These are phyloP conservation scores for Botrytis tulipae DNA, from an alignment of 2,329 filamentous ascomycete species.

Conservation along the genomic window DNA sequence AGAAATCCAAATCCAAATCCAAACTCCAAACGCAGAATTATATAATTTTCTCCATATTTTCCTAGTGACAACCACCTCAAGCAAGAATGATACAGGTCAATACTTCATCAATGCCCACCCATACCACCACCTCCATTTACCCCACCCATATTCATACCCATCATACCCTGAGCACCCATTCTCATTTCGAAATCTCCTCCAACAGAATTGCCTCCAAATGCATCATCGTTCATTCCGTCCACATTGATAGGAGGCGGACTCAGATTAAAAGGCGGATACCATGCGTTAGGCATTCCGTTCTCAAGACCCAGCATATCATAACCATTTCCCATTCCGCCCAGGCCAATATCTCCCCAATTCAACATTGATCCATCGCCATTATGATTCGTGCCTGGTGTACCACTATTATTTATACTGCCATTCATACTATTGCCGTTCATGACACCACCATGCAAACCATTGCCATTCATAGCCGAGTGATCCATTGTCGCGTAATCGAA, in stretches of 20 bases:
- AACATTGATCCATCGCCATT: conserved; percentile 20
- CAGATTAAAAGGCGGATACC: conserved; percentile 93
- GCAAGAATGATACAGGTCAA: background rate
- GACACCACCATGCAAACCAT: conserved; percentile 31
- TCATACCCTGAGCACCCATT: background rate
- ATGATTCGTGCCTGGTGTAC: conserved; percentile 19
- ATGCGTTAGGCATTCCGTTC: conserved; percentile 56
- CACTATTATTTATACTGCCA: background rate
- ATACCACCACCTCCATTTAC: background rate
- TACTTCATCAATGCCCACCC: background rate
- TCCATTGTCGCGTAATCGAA: conserved; percentile 65
- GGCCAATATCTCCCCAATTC: conserved; percentile 17
- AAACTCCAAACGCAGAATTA: background rate
- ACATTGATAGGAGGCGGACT: conserved; percentile 64
- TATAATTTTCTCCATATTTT: background rate
- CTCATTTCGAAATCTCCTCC: conserved; percentile 7
- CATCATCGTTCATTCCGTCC: conserved; percentile 37
- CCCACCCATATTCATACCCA: conserved; percentile 2
- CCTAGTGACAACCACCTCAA: background rate
- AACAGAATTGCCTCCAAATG: conserved; percentile 24
- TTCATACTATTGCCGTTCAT: conserved; percentile 21
- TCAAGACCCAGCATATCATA: conserved; percentile 1
- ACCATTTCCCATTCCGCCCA: conserved; percentile 12
- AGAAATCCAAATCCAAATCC: background rate
- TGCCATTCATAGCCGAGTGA: conserved; percentile 35